A percentile compares a stretch with the other conserved stretches of the same genome.
Evolutionary conservation across 495 filamentous ascomycete genomes (phyloP).

Genomic region (Penicillium odoratum): DNA sequence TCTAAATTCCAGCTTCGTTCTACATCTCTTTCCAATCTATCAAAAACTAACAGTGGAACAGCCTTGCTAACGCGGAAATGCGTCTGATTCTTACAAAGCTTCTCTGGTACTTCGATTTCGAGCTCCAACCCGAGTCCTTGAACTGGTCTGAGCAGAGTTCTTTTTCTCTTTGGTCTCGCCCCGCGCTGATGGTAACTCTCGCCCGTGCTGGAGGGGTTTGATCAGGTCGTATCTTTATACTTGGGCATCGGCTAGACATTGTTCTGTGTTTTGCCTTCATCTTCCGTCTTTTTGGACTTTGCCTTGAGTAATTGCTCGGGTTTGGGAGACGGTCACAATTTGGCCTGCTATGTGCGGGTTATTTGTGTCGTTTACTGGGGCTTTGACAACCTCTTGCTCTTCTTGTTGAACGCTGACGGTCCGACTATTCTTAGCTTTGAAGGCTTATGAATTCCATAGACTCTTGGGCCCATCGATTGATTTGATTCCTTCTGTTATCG

Average conservation of each 20-base stretch:
- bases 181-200: conserved; percentile 1
- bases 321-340: background rate
- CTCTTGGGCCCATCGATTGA: too few relatives aligned
- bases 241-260: background rate
- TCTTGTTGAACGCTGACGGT: too few relatives aligned
- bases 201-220: background rate
- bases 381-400: background rate
- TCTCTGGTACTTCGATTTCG: conserved; percentile 54
- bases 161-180: conserved; percentile 4
- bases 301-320: background rate
- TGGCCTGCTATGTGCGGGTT: background rate
- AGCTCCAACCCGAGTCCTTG: conserved; percentile 24
- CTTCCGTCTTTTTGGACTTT: background rate
- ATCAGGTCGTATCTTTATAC: background rate
- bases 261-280: background rate
- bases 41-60: conserved; percentile 7
- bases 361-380: background rate
- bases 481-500: too few relatives aligned
- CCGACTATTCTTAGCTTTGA: too few relatives aligned
- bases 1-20: background rate
- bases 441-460: too few relatives aligned
- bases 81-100: conserved; percentile 51
- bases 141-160: background rate
- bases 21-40: background rate
- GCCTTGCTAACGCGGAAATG: conserved; percentile 55